Conservation (phyloP, 306 rosid genomes). For the Canavalia ensiformis region DNA sequence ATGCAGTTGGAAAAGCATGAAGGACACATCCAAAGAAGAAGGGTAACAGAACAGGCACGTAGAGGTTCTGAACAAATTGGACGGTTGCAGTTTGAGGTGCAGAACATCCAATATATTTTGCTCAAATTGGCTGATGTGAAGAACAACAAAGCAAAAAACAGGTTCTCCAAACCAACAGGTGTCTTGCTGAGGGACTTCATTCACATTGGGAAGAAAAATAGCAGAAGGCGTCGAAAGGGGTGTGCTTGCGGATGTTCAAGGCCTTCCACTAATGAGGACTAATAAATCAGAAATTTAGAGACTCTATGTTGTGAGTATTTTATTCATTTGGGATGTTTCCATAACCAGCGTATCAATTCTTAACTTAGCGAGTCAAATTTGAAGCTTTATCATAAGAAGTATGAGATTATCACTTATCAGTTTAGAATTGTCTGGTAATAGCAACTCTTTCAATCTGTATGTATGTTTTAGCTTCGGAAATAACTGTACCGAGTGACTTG, state of each 20-base stretch:
- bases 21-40: constrained; percentile 52
- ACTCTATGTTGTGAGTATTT: constrained; percentile 45
- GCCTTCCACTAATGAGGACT: constrained; percentile 77
- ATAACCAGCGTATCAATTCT: constrained; percentile 47
- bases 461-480: constrained; percentile 43
- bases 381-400: constrained; percentile 41
- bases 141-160: constrained; percentile 61
- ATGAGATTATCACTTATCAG: constrained; percentile 42
- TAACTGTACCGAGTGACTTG: constrained; percentile 40
- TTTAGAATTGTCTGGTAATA: constrained; percentile 45
- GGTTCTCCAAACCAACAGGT: constrained; percentile 67
- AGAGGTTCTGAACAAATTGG: constrained; percentile 84
- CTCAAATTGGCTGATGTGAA: constrained; percentile 73
- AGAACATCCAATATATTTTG: constrained; percentile 80
- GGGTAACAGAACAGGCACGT: constrained; percentile 65
- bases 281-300: constrained; percentile 42
- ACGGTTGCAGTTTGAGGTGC: constrained; percentile 87
- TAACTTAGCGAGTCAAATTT: constrained; percentile 44
- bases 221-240: constrained; percentile 63
- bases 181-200: constrained; percentile 77
- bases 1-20: constrained; percentile 57
- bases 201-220: constrained; percentile 61
- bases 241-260: constrained; percentile 79
- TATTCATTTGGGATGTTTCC: constrained; percentile 44
- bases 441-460: constrained; percentile 46